Base-by-base conservation (phyloP, 768 basidiomycete species). In the Hericium erinaceus region DNA sequence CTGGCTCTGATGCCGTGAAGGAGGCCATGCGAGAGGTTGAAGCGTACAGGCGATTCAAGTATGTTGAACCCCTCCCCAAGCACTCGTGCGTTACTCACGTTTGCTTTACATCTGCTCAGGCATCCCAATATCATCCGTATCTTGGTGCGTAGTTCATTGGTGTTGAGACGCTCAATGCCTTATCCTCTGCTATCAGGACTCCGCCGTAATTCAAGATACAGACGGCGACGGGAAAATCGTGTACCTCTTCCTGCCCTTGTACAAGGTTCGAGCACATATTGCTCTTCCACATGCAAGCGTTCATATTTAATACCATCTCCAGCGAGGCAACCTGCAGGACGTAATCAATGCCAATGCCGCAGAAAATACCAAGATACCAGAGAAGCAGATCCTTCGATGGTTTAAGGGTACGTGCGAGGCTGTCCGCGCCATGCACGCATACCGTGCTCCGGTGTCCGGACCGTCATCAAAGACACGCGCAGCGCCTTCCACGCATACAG, bases 111-210 rank as follows among this genome's bases (percentile, higher is more conserved):
- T 20, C 33, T 22, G 58, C 6, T 12, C 63, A 94, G 92, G 69
- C 95, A 98, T 70, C 89, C 89, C 18, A 98, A 98, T 70, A 98
- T 98, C 66, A 99, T 99, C 68, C 89, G 89, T 39, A 93, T 95
- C 69, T 72, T 95, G 70, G 91, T 89, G 64, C 56, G 74, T 18
- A 18, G 6, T 8, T n/a, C 2, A 46, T 46, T 33, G 33, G 7
- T 33, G 33, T 8, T 33, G 33, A 33, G 33, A 33, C 5, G 33
- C 7, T 10, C 8, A 33, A 33, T 33, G 33, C 33, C 33, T 33
- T 33, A 33, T 33, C 9, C 9, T 33, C 33, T 33, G 33, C 33
- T 33, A 33, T 26, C 50, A 92, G 89, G 94, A 98, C 67, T 95
- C 94, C 13, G 92, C 94, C 1, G 92, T 95, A 4, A 87, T 95